phyloP scores from a whole-genome alignment of 164 flowering plant species.

The Amborella trichopoda region DNA sequence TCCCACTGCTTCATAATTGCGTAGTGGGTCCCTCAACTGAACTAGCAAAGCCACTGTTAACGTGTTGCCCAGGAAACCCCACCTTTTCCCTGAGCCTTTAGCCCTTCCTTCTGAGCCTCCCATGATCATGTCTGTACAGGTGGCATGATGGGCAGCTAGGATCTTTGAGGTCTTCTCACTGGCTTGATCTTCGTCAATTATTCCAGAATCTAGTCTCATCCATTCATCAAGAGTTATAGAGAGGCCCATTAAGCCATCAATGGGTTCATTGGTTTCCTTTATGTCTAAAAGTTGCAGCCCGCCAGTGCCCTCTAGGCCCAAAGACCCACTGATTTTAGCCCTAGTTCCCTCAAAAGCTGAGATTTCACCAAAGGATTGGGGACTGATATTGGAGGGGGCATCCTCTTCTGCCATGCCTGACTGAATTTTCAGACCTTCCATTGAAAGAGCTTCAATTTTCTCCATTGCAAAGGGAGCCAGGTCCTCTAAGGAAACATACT shows the following conservation, averaged over 20 bases:
- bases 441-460: constrained; percentile 83
- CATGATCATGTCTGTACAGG: constrained; percentile 25
- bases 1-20: constrained; percentile 90
- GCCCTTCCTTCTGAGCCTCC: constrained; percentile 42
- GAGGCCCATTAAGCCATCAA: constrained; percentile 78
- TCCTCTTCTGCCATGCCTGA: constrained; percentile 77
- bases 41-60: constrained; percentile 89
- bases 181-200: constrained; percentile 54
- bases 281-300: constrained; percentile 69
- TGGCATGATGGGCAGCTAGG: constrained; percentile 89
- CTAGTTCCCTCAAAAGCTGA: constrained; percentile 57
- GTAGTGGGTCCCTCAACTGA: constrained; percentile 89
- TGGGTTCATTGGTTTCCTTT: constrained; percentile 46
- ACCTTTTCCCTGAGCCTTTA: constrained; percentile 41
- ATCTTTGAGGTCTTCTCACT: constrained; percentile 55
- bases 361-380: constrained; percentile 48
- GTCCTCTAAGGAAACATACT: constrained; percentile 72
- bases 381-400: constrained; percentile 63
- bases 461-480: constrained; percentile 94
- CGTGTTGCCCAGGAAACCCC: constrained; percentile 79
- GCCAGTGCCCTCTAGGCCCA: constrained; percentile 69
- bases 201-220: constrained; percentile 86
- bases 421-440: constrained; percentile 91
- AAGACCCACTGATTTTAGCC: constrained; percentile 32
- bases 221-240: constrained; percentile 90